Evolutionary conservation across 768 basidiomycete genomes (phyloP).

Genomic region (Lentinula guzmanii): DNA sequence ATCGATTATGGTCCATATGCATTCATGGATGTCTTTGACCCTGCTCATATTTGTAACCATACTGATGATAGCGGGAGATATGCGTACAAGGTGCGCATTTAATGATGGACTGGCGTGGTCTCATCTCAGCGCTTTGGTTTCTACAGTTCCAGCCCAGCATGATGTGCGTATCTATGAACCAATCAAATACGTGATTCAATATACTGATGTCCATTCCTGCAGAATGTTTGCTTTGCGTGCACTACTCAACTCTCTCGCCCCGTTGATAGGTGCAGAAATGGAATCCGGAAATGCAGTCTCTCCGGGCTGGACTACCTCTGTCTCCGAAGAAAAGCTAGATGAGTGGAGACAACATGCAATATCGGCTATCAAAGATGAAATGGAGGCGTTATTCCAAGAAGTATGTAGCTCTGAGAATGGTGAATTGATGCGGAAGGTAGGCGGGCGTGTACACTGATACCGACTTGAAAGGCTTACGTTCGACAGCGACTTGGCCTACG

Average conservation of each 20-base stretch:
- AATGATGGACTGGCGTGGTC: slow-evolving; percentile 4
- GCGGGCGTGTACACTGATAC: slow-evolving; percentile 17
- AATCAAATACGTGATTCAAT: neutral
- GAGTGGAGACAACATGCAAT: slow-evolving; percentile 58
- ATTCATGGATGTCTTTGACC: slow-evolving; percentile 92
- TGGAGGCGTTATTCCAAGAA: slow-evolving; percentile 56
- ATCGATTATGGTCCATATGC: slow-evolving; percentile 88
- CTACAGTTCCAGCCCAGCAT: slow-evolving; percentile 64
- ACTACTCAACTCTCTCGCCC: slow-evolving; percentile 71
- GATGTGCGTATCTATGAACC: slow-evolving; percentile 45
- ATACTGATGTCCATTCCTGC: slow-evolving; percentile 6
- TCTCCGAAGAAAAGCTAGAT: slow-evolving; percentile 43
- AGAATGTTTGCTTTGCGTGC: slow-evolving; percentile 78
- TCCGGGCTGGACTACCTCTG: slow-evolving; percentile 60
- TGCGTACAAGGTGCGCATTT: slow-evolving; percentile 51
- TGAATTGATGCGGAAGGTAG: slow-evolving; percentile 58
- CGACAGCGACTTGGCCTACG: slow-evolving; percentile 72
- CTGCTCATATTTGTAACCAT: slow-evolving; percentile 87
- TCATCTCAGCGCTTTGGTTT: neutral
- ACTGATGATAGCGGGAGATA: slow-evolving; percentile 75
- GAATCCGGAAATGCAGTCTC: slow-evolving; percentile 46
- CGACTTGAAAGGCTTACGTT: neutral
- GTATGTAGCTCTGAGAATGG: slow-evolving; percentile 62
- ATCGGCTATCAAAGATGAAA: slow-evolving; percentile 46
- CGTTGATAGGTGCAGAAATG: slow-evolving; percentile 80